Base-by-base conservation (phyloP, 257 asterid genomes). In the Petunia secreta region DNA sequence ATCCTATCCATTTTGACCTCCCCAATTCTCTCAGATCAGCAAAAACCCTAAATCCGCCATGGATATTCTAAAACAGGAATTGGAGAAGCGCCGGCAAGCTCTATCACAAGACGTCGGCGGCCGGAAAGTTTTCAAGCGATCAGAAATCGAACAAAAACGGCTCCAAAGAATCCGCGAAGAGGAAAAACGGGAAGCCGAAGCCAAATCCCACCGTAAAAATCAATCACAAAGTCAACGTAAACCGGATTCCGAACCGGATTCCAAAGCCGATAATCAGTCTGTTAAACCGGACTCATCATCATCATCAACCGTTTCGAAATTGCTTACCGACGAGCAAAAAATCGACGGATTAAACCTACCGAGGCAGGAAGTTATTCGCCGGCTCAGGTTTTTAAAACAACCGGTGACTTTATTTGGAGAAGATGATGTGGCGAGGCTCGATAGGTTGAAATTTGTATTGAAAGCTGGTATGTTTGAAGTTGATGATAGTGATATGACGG, bases 321-420 rank as follows among this genome's bases (percentile, higher is more conserved):
- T 90, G 83, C 88, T 83, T n/a, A 88, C 91, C 63, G 95, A 89
- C 76, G 96, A 92, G 69, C 86, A 93, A 74, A 92, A 87, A 77
- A 90, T 93, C 57, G 98, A 93, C 83, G 85, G 77, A 52, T 89
- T 92, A 52, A 84, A 89, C 75, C 91, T 93, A 1, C 92, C 97
- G 13, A 89, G 43, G 52, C 98, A 91, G 38, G 99, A 95, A 82
- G 98, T 95, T 10, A 86, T 95, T 8, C 97, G 97, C 74, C 92
- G 99, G 16, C 92, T 95, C 48, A 92, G 99, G 2, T 89, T 92
- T 65, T 68, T 95, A 50, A 95, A 95, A 64, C 96, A 95, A 16
- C 99, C 99, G 3, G 91, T 90, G 43, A 95, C 99, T 43, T 88
- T 95, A 1, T 95, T 93, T 54, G 99, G 99, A 0, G 99, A 95